These are phyloP conservation scores for Coccinonectria pachysandricola DNA, from an alignment of 2,329 filamentous ascomycete genomes.

Conservation along the genomic window DNA sequence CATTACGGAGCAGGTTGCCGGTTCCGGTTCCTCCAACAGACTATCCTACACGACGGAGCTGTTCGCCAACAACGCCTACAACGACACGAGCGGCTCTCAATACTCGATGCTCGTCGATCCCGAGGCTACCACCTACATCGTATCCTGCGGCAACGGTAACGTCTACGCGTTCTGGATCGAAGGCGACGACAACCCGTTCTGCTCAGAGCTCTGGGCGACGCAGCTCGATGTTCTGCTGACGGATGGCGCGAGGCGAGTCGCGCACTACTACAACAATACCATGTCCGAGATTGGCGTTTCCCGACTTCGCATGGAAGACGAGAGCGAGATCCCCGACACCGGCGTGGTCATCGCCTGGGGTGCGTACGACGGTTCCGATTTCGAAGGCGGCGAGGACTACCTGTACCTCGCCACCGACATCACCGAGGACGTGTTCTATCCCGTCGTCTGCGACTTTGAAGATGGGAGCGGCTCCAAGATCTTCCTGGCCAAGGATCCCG, in stretches of 20 bases:
- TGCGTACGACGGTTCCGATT: conserved; percentile 2
- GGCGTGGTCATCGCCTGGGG: conserved; percentile 11
- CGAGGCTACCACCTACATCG: conserved; percentile 10
- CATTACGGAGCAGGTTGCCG: too few relatives aligned
- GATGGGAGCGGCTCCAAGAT: conserved; percentile 13
- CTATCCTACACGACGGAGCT: neutral
- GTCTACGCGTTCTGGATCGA: conserved; percentile 18
- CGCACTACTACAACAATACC: conserved; percentile 25
- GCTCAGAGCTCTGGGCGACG: conserved; percentile 16
- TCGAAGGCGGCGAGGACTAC: conserved; percentile 4
- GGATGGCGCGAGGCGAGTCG: conserved; percentile 14
- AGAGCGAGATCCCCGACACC: conserved; percentile 7
- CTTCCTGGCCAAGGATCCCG: conserved; percentile 19
- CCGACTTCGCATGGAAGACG: conserved; percentile 17
- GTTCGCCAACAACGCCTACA: conserved; percentile 6
- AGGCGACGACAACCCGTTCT: conserved; percentile 9
- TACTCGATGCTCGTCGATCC: conserved; percentile 14
- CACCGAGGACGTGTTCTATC: conserved; percentile 16
- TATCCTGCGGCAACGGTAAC: conserved; percentile 25
- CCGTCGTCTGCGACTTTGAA: conserved; percentile 19
- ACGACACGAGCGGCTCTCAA: conserved; percentile 10
- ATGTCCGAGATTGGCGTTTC: conserved; percentile 22
- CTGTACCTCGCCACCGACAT: conserved; percentile 14
- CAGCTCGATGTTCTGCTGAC: conserved; percentile 10
- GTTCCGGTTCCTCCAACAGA: too few relatives aligned